Evolutionary conservation across 2,329 filamentous ascomycete species (phyloP), one percentile per base, ranked within the genome.

Genomic region (Fusarium bactridioides): DNA sequence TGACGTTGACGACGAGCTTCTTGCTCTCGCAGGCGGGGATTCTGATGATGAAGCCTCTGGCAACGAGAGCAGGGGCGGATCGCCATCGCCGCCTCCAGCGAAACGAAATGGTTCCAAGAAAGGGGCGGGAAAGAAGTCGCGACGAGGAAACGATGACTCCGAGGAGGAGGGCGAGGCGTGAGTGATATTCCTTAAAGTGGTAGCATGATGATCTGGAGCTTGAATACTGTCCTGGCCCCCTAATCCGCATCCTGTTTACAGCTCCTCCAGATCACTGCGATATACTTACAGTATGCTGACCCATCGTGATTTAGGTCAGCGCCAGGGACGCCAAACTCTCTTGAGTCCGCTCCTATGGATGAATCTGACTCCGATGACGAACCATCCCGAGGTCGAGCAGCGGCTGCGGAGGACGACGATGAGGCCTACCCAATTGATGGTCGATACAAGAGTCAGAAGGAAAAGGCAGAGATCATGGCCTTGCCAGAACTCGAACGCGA

Each of bases 401-500:
- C 81, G 82, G 72, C 82, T 29, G 84, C 85, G 45, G 86, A 87
- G 53, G 87, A 89, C 55, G 87, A 91, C 63, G 87, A 89, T 60
- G 88, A 91, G 78, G 85, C 92, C 62, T 96, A 97, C 79, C 94
- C 95, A 0, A 88, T 97, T 70, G 96, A 99, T 73, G 95, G 95
- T 76, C 91, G 96, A 78, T 96, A 94, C 80, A 88, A 89, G 76
- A 93, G 90, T 74, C 86, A 90, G 48, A 87, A 89, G 43, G 93
- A 96, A 79, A 95, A 93, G 81, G 87, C 87, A 12, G 86, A 92
- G 57, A 96, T 99, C 70, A 91, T 96, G 88, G 89, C 87, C 63
- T 90, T 98, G 88, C 92, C 94, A 35, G 95, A 98, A 83, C 91
- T 98, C 57, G 91, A 97, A 79, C 92, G 95, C 70, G 96, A 99